Base-by-base conservation (phyloP, 257 asterid species). In the Pogostemon cablin region DNA sequence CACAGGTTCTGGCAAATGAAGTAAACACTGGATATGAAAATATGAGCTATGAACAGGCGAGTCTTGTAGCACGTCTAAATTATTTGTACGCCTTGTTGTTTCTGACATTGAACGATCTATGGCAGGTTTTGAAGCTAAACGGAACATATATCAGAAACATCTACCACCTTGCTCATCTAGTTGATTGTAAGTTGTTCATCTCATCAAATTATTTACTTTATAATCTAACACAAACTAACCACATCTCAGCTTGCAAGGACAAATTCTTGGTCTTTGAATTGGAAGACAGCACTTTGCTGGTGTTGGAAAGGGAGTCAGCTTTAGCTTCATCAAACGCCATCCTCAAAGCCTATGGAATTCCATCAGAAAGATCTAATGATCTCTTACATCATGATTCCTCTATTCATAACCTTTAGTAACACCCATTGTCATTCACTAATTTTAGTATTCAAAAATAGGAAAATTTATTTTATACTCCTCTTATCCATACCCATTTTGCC, bases 1-100 rank as follows among this genome's bases (percentile, higher is more conserved):
- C 63, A 49, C 87, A 93, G 98, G 99, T 93, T 68, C 79, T 93
- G 58, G 96, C 99, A 68, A 87, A 91, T 71, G 99, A 93, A 80
- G 99, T 77, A 52, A 93, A 93, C 84, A 87, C 91, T 35, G 96
- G 99, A 54, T 91, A 93, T 54, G 99, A 93, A 82, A 93, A 90
- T 67, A 89, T 93, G 91, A 85, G 91, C 85, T 89, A 91, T 44
- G 96, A 87, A 74, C 97, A 93, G 98, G 96, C 84, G 82, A 83
- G 88, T 72, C 8, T 69, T n/a, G n/a, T n/a, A n/a, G n/a, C n/a
- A n/a, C n/a, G n/a, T n/a, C n/a, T n/a, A n/a, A 3, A 39, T 48
- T 10, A 8, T 46, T 15, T n/a, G n/a, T 38, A 39, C 54, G 17
- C 17, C 0, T 75, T 20, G 5, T n/a, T 49, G 20, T 65, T 15